phyloP scores from a whole-genome alignment of 306 rosid species.

The Purshia tridentata region DNA sequence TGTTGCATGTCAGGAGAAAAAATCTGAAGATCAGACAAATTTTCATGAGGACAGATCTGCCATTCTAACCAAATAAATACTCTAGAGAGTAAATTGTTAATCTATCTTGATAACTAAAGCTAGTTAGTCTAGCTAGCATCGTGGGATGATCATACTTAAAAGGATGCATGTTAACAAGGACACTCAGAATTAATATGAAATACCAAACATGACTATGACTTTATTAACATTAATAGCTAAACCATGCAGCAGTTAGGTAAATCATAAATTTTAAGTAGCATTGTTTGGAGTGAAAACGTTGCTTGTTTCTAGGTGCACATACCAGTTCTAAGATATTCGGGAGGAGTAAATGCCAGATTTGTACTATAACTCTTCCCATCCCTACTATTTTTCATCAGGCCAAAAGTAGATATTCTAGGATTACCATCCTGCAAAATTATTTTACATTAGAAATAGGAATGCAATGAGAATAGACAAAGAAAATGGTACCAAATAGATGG shows the following conservation, averaged over 20 bases:
- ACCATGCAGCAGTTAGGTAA: neutral
- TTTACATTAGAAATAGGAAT: conserved; percentile 17
- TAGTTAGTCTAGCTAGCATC: neutral
- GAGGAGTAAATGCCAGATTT: conserved; percentile 87
- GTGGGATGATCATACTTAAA: neutral
- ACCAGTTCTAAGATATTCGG: conserved; percentile 89
- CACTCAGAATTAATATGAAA: neutral
- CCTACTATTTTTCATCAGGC: conserved; percentile 83
- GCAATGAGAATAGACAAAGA: conserved; percentile 18
- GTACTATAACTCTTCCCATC: conserved; percentile 88
- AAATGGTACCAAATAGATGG: neutral
- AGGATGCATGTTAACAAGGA: neutral
- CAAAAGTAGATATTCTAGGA: conserved; percentile 80
- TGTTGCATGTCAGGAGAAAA: too few species aligned
- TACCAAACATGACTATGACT: neutral
- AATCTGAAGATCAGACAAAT: too few species aligned
- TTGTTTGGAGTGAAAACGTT: neutral
- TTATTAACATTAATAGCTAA: neutral
- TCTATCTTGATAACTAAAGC: neutral
- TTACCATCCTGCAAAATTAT: conserved; percentile 67
- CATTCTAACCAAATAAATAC: too few species aligned
- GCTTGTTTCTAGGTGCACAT: conserved; percentile 9
- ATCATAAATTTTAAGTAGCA: conserved; percentile 10
- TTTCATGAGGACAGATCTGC: too few species aligned
- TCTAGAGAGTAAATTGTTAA: too few species aligned